Percentiles rank a stretch among this genome's conserved stretches.
Evolutionary conservation across 176 grass and related monocot species (phyloP).

Genomic region (Areca catechu): DNA sequence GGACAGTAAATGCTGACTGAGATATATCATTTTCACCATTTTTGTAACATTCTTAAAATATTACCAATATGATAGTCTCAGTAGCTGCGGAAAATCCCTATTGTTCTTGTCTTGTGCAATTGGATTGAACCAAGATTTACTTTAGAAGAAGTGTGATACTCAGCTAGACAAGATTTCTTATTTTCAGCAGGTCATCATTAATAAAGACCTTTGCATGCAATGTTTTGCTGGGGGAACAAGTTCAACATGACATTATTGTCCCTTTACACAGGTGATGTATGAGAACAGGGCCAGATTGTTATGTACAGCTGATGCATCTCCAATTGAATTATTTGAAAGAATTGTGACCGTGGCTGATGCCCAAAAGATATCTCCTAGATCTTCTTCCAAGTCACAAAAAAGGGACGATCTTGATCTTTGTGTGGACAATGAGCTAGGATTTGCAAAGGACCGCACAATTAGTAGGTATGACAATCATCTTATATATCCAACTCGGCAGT

Average conservation of each 20-base stretch:
- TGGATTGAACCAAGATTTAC: no score
- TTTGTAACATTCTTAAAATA: no score
- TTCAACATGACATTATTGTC: not conserved
- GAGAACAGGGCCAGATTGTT: slow-evolving; percentile 81
- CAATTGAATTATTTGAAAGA: slow-evolving; percentile 55
- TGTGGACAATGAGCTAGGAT: slow-evolving; percentile 89
- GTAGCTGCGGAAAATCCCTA: no score
- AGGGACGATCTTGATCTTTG: slow-evolving; percentile 76
- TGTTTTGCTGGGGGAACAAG: not conserved
- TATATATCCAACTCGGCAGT: no score
- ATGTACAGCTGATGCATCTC: slow-evolving; percentile 71
- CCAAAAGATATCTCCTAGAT: slow-evolving; percentile 38
- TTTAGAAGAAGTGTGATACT: no score
- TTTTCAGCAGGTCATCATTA: no score
- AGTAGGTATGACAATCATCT: slow-evolving; percentile 42
- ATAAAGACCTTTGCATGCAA: no score
- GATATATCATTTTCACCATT: no score
- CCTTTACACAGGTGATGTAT: slow-evolving; percentile 68
- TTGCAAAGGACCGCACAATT: slow-evolving; percentile 84
- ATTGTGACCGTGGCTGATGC: slow-evolving; percentile 62
- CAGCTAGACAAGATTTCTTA: no score
- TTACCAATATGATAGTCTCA: no score
- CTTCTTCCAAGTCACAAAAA: slow-evolving; percentile 36
- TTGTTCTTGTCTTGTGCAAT: no score
- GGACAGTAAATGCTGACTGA: no score